phyloP scores from a whole-genome alignment of 805 yeast species.

The Suhomyces canberraensis region DNA sequence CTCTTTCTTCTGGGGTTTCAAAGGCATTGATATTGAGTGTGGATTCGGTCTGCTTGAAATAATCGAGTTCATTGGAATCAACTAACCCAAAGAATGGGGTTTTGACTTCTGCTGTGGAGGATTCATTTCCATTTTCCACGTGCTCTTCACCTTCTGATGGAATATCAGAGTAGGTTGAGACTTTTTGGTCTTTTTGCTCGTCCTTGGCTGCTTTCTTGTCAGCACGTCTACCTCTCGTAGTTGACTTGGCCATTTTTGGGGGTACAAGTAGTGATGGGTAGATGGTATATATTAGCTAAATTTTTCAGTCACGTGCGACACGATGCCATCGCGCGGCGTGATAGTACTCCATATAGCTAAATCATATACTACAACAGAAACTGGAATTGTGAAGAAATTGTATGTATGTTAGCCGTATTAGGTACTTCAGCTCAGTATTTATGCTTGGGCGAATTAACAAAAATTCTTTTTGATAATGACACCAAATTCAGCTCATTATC shows the following conservation, averaged over 20 bases:
- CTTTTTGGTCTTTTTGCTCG: conserved; percentile 5
- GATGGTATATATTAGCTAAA: too few species aligned
- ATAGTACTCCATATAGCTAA: too few species aligned
- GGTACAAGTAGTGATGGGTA: not conserved
- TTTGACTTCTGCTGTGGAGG: conserved; percentile 9
- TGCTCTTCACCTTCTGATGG: conserved; percentile 3
- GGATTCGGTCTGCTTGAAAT: conserved; percentile 89
- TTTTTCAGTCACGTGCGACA: not conserved
- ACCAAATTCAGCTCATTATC: too few species aligned
- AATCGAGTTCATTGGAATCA: conserved; percentile 79
- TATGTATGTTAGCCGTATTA: too few species aligned
- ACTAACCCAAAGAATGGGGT: conserved; percentile 79
- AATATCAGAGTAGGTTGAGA: conserved; percentile 3
- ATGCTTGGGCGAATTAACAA: too few species aligned
- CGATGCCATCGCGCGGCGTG: not conserved
- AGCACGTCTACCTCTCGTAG: conserved; percentile 42
- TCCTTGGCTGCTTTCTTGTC: conserved; percentile 28
- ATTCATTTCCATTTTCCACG: conserved; percentile 11
- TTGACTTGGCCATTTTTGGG: conserved; percentile 12
- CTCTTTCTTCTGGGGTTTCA: conserved; percentile 66
- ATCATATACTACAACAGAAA: too few species aligned
- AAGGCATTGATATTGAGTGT: conserved; percentile 80
- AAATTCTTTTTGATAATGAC: too few species aligned
- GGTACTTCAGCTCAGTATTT: too few species aligned
- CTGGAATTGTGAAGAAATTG: too few species aligned